Evolutionary conservation across 2,329 filamentous ascomycete species (phyloP), one percentile per base, ranked within the genome.

Genomic region (Penicillium sp.): DNA sequence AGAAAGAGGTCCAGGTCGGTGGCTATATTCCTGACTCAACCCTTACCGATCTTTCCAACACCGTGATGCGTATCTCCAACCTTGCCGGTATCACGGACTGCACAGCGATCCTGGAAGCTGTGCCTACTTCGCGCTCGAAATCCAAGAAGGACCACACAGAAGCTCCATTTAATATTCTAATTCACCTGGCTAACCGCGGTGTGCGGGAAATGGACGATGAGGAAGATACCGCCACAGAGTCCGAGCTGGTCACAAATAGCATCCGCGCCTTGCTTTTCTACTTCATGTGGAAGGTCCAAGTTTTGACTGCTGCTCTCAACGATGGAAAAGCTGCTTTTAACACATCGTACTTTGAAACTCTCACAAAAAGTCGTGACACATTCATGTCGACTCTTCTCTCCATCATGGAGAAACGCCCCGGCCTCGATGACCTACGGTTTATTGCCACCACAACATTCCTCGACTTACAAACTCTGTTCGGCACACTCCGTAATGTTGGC

Each of bases 231-330:
- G 88, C 91, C 41, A 77, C 89, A 12, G 93, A 97, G 70, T 89
- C 94, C 60, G 85, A 89, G 58, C 79, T 94, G 41, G 85, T 90
- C 6, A 79, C 84, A 2, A 87, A 86, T 62, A 87, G 90, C 28
- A 88, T 95, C 64, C 87, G 88, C 59, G 81, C 86, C 2, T 80
- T 88, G 46, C 81, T 91, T 43, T 90, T 95, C 73, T 97, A 96
- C 74, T 95, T 96, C 68, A 90, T 95, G 85, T 99, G 94, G 94
- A 93, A 94, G 68, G 82, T 88, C 21, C 82, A 84, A 48, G 77
- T 80, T 47, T 65, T 90, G 54, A 77, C 79, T 56, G 76, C 79
- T 49, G 71, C 81, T 15, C 70, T 89, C 33, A 74, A 79, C 15
- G 64, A 72, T 9, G 78, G 79, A 24, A 80, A 84, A 41, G 79